Conservation (phyloP, 495 filamentous ascomycete genomes). For the Podospora australis region DNA sequence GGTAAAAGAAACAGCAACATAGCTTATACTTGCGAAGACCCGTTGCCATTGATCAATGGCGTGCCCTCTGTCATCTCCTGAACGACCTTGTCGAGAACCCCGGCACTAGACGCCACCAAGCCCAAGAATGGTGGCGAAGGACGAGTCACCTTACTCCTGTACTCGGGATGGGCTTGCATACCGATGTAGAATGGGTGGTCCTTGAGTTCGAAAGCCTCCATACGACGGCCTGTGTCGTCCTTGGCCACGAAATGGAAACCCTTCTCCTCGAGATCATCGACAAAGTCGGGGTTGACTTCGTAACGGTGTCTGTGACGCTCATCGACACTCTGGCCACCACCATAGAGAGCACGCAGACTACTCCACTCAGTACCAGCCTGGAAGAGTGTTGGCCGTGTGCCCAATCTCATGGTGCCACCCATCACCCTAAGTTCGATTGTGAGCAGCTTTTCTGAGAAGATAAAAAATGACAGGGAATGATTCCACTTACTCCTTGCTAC, state of each 20-base stretch:
- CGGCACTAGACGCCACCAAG: conserved; percentile 16
- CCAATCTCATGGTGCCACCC: conserved; percentile 92
- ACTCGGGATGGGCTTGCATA: conserved; percentile 22
- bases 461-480: not conserved
- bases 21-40: no score
- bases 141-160: conserved; percentile 10
- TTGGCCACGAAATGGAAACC: conserved; percentile 68
- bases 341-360: conserved; percentile 69
- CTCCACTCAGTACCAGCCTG: conserved; percentile 74
- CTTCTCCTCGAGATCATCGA: conserved; percentile 49
- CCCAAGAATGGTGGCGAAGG: conserved; percentile 9
- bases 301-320: conserved; percentile 72
- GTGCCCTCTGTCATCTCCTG: conserved; percentile 3
- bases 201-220: conserved; percentile 86
- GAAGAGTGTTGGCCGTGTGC: conserved; percentile 67
- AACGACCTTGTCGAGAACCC: conserved; percentile 9
- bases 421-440: conserved; percentile 45
- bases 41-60: no score
- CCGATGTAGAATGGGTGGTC: conserved; percentile 89
- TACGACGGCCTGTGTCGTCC: conserved; percentile 74
- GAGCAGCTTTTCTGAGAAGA: not conserved
- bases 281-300: conserved; percentile 65
- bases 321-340: conserved; percentile 43
- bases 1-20: no score
- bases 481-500: conserved; percentile 23